Percentiles rank a stretch among this genome's conserved stretches.
These are phyloP conservation scores for Aspergillus sp. DNA, from an alignment of 2,329 filamentous ascomycete species.

Conservation along the genomic window DNA sequence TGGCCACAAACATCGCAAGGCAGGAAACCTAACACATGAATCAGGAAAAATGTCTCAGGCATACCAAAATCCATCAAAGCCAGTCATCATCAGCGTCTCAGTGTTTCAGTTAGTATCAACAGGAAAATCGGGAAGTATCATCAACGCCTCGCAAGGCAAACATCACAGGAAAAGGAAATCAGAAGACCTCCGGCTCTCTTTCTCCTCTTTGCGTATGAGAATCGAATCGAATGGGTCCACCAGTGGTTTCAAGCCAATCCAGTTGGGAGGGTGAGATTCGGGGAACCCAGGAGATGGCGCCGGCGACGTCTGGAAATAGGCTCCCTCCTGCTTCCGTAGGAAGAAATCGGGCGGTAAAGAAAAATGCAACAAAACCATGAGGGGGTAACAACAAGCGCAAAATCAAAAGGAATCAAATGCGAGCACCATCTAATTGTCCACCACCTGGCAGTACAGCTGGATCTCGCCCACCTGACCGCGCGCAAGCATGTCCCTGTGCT, in stretches of 20 bases:
- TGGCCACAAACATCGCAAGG: constrained; percentile 26
- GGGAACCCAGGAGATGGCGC: constrained; percentile 26
- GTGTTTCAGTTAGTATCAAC: constrained; percentile 3
- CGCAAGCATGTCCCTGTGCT: constrained; percentile 59
- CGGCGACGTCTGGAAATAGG: constrained; percentile 5
- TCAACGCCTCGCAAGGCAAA: neutral
- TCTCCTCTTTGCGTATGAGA: constrained; percentile 7
- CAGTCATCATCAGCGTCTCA: constrained; percentile 18
- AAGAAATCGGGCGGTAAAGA: constrained; percentile 8
- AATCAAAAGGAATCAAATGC: neutral
- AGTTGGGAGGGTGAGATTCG: constrained; percentile 22
- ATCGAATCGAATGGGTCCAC: constrained; percentile 17
- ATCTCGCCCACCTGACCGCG: constrained; percentile 81
- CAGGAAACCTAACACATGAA: constrained; percentile 20
- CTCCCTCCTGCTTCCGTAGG: neutral
- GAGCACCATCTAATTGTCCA: constrained; percentile 28
- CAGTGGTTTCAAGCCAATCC: constrained; percentile 29
- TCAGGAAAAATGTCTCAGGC: constrained; percentile 16
- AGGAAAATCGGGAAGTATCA: neutral
- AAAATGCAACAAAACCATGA: constrained; percentile 1
- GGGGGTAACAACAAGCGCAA: neutral
- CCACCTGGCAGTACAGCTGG: constrained; percentile 75
- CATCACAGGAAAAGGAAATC: constrained; percentile 1
- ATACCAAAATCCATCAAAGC: constrained; percentile 14
- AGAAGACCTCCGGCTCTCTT: constrained; percentile 2